Conservation (phyloP, 2,329 filamentous ascomycete species). For the Exophiala mesophila region DNA sequence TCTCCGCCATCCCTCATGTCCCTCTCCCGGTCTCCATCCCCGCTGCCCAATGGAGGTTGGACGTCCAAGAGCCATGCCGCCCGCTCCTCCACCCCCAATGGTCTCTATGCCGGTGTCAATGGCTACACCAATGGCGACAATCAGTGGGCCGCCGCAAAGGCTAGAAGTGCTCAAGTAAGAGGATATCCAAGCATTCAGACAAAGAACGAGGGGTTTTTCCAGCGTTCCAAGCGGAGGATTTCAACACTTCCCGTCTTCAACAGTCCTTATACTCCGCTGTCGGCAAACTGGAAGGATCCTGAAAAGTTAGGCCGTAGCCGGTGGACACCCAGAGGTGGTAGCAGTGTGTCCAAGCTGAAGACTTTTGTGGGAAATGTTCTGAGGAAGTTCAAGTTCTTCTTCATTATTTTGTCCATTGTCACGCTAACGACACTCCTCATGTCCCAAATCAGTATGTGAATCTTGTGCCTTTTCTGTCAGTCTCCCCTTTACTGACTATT, state of each 20-base stretch:
- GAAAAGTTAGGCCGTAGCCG: conserved; percentile 65
- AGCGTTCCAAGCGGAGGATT: conserved; percentile 73
- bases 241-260: conserved; percentile 73
- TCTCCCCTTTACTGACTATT: conserved; percentile 2
- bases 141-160: conserved; percentile 78
- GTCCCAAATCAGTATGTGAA: conserved; percentile 23
- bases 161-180: conserved; percentile 66
- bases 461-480: not conserved
- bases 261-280: conserved; percentile 30
- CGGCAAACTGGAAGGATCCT: conserved; percentile 63
- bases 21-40: conserved; percentile 81
- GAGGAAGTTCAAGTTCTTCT: conserved; percentile 58
- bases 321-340: conserved; percentile 44
- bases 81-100: conserved; percentile 63
- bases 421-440: conserved; percentile 21
- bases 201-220: conserved; percentile 81
- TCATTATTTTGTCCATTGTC: conserved; percentile 43
- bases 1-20: conserved; percentile 58
- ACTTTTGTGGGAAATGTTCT: conserved; percentile 48
- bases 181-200: conserved; percentile 75
- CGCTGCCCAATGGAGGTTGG: conserved; percentile 80
- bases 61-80: conserved; percentile 73
- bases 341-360: conserved; percentile 31
- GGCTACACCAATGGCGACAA: conserved; percentile 51
- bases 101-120: conserved; percentile 46